These are phyloP conservation scores for Funneliformis caledonium DNA, from an alignment of 371 early-diverging fungal genomes.

Conservation along the genomic window DNA sequence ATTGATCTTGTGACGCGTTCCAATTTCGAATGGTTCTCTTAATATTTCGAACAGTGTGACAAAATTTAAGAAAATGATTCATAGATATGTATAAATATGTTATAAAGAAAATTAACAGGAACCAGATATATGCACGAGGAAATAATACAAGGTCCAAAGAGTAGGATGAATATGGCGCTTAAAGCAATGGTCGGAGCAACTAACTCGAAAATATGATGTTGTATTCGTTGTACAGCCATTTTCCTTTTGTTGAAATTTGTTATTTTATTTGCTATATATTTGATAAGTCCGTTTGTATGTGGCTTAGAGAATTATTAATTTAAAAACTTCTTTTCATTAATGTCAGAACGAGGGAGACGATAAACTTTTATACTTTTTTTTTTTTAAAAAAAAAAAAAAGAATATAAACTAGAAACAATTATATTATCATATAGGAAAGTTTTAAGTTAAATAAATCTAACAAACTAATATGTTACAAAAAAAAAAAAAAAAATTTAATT, in stretches of 20 bases:
- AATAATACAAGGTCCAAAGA: constrained; percentile 58
- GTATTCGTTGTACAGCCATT: neutral
- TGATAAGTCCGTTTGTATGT: too few species aligned
- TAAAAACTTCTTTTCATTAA: neutral
- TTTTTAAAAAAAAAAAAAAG: too few species aligned
- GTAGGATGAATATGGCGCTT: constrained; percentile 53
- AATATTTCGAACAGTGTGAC: constrained; percentile 51
- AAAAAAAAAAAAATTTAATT: too few species aligned
- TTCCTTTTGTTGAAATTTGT: neutral
- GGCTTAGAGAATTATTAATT: too few species aligned
- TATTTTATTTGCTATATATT: neutral
- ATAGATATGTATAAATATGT: constrained; percentile 57
- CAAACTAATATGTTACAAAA: neutral
- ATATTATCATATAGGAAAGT: too few species aligned
- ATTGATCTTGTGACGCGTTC: constrained; percentile 46
- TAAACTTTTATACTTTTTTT: neutral
- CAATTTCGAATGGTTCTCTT: constrained; percentile 54
- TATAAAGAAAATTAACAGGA: constrained; percentile 57
- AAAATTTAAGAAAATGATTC: constrained; percentile 62
- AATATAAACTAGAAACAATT: neutral
- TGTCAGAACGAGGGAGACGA: neutral
- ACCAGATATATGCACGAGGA: constrained; percentile 57
- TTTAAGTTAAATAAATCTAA: neutral
- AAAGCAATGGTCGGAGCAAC: constrained; percentile 60
- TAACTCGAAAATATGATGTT: constrained; percentile 45